Evolutionary conservation across 164 flowering plant species (phyloP), one percentile per base, ranked within the genome.

Genomic region (Chloranthus sessilifolius): DNA sequence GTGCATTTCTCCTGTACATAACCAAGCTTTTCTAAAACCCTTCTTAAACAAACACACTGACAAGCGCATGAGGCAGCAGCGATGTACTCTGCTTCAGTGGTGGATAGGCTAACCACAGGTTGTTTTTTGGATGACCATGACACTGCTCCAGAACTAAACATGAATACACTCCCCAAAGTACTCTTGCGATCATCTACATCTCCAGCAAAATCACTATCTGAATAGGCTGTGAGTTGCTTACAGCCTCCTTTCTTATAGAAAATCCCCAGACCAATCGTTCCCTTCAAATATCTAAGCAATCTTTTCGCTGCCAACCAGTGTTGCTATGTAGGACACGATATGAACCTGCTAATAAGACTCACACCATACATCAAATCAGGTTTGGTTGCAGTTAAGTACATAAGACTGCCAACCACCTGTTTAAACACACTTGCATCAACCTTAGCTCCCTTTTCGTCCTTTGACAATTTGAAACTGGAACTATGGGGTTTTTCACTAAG

Each of bases 331-430:
- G 26, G 15, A 20, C 12, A 1, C 5, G 28, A 5, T 15, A 23
- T 34, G 22, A 12, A 21, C 20, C 28, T 2, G 10, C 26, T 20
- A n/a, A 21, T 29, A n/a, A n/a, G n/a, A n/a, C n/a, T n/a, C n/a
- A n/a, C n/a, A n/a, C n/a, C n/a, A 34, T 43, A 23, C 34, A 34
- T 51, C 5, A 51, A 43, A 17, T 59, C 57, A 36, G 52, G 56
- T 15, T 44, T 51, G 1, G 58, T 60, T 20, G 46, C 22, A n/a
- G 64, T 52, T 19, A 60, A n/a, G 30, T 56, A 63, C 55, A 50
- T 50, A 17, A 57, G 21, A 14, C 58, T 36, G 5, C 58, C 62
- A 12, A 56, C 56, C 3, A 36, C 28, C 21, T 40, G 21, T 17
- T 38, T 56, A 49, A n/a, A 63, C 2, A 43, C 17, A 14, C 58